Percentiles rank a stretch among this genome's conserved stretches.
Conservation (phyloP, 768 basidiomycete genomes). For the Astraeus odoratus region DNA sequence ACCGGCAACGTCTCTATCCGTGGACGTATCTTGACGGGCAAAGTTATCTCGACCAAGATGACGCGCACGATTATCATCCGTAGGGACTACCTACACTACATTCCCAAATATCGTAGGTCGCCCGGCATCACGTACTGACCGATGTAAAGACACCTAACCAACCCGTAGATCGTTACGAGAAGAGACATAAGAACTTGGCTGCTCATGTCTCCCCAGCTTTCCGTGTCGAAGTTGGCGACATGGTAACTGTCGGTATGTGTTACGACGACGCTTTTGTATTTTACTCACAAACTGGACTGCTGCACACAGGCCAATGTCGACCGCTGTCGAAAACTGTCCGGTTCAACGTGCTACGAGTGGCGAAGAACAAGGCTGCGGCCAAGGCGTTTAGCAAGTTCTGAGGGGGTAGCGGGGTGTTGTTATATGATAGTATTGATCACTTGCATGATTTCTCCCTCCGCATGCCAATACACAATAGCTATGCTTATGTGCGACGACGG, state of each 20-base stretch:
- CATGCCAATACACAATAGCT: too few relatives aligned
- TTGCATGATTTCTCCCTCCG: constrained; percentile 16
- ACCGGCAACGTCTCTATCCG: constrained; percentile 96
- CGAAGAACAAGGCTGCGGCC: constrained; percentile 84
- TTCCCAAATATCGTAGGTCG: constrained; percentile 94
- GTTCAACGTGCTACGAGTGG: constrained; percentile 97
- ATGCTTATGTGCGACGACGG: constrained; percentile 13
- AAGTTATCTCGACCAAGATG: constrained; percentile 99
- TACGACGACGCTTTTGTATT: not conserved
- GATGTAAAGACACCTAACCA: constrained; percentile 9
- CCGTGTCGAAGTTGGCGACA: constrained; percentile 93
- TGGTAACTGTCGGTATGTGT: constrained; percentile 86
- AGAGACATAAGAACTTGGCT: constrained; percentile 97
- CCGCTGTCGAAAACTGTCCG: constrained; percentile 98
- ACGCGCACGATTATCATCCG: constrained; percentile 97
- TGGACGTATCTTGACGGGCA: constrained; percentile 96
- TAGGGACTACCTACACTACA: constrained; percentile 89
- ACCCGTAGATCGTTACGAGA: constrained; percentile 89
- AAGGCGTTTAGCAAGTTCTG: constrained; percentile 97
- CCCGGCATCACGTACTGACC: not conserved
- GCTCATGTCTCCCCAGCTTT: constrained; percentile 97
- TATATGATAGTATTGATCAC: constrained; percentile 17
- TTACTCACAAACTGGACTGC: constrained; percentile 2
- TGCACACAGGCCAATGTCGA: constrained; percentile 82
- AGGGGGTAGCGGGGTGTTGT: constrained; percentile 10